phyloP scores from a whole-genome alignment of 148 eudicot species.

The Vaccinium myrtillus region DNA sequence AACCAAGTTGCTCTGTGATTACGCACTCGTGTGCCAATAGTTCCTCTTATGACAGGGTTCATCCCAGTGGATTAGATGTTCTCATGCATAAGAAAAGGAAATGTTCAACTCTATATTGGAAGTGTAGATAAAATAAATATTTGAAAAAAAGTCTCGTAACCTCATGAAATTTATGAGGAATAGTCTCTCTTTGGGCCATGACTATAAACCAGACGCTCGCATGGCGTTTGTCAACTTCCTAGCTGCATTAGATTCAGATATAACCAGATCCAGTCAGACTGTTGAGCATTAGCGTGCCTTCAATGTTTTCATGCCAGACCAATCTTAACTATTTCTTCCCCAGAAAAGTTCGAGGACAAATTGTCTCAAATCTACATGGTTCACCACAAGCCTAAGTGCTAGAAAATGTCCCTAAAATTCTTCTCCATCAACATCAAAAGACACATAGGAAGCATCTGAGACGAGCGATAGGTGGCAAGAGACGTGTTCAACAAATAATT shows the following conservation, averaged over 20 bases:
- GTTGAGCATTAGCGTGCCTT: not conserved
- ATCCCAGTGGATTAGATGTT: not conserved
- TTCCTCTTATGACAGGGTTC: not conserved
- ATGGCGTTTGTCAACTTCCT: not conserved
- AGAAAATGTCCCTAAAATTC: not conserved
- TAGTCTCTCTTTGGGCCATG: not conserved
- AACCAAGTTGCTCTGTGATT: not conserved
- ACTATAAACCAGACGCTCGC: not conserved
- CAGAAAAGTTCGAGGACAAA: not conserved
- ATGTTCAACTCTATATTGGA: not conserved
- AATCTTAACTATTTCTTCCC: not conserved
- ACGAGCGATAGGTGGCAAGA: not conserved
- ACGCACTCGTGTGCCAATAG: not conserved
- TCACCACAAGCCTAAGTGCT: not conserved
- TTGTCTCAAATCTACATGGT: not conserved
- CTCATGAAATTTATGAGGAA: not conserved
- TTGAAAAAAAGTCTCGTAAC: not conserved
- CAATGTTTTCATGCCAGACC: not conserved
- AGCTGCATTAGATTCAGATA: not conserved
- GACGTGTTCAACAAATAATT: not conserved
- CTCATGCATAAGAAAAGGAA: not conserved
- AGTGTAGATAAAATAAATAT: not conserved
- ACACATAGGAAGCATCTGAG: not conserved
- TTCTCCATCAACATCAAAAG: conserved; percentile 6
- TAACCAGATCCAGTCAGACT: not conserved